phyloP scores from a whole-genome alignment of 108 stramenopile genomes.

The Epithemia pelagica region DNA sequence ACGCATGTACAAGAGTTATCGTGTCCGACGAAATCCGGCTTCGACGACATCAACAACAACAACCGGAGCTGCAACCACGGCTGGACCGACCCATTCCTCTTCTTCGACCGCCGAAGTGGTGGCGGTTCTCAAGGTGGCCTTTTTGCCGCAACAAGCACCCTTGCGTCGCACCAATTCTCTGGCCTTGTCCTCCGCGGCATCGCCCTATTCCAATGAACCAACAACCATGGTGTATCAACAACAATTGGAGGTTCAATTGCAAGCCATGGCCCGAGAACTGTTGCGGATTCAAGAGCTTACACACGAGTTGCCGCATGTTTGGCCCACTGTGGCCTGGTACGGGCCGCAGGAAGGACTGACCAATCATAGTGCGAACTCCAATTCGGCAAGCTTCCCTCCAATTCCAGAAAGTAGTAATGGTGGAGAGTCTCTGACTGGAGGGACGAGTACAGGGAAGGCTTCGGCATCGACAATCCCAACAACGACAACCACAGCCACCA shows the following conservation, averaged over 20 bases:
- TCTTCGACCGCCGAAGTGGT: not conserved
- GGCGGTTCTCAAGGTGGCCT: not conserved
- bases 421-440: too few species aligned
- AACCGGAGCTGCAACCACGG: not conserved
- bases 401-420: too few species aligned
- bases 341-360: too few species aligned
- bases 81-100: not conserved
- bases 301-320: not conserved
- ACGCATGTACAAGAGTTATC: not conserved
- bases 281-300: not conserved
- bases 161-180: not conserved
- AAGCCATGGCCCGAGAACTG: not conserved
- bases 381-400: too few species aligned
- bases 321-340: not conserved
- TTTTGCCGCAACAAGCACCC: not conserved
- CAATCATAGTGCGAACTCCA: too few species aligned
- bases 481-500: not conserved
- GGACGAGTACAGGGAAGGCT: too few species aligned
- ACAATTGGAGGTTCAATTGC: not conserved
- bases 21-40: not conserved
- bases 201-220: too few species aligned
- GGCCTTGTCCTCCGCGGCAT: too few species aligned
- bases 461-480: too few species aligned
- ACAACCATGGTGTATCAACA: not conserved
- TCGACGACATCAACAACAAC: not conserved